Evolutionary conservation across 108 stramenopile genomes (phyloP), one percentile per base, ranked within the genome.

Genomic region (Nitzschia sp.): DNA sequence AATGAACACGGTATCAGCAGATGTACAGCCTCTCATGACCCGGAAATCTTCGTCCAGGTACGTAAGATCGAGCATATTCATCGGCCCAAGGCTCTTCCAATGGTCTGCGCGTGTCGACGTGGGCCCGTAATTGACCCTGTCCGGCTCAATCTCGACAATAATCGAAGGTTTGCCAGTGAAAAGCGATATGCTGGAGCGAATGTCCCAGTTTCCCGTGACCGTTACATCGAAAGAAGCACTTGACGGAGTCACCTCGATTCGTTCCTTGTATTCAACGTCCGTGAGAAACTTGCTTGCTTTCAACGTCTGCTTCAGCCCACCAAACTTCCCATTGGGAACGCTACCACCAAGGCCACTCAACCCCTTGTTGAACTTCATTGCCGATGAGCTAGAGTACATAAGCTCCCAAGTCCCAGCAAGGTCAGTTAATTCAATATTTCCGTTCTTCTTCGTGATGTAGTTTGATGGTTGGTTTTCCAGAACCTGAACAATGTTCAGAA

Each of bases 361-460:
- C 35, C 93, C 90, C 53, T 91, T 82, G 66, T 91, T 87, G 48
- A 90, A 94, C 57, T 85, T 90, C 87, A 94, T 91, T 9, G 87
- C 90, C 9, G 88, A 82, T 1, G 88, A 90, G 54, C 84, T 91
- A 1, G 90, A 80, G 68, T 89, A 94, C 18, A 94, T 15, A 24
- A 94, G 78, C 57, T 88, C 74, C 93, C 93, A 94, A 13, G 60
- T 63, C 18, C 93, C 93, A 26, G 85, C 74, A 51, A 94, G 71
- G 56, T 90, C 88, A 9, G 47, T 21, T 2, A 31, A 54, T 1
- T 74, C 70, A 30, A 82, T 68, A 28, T 73, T 70, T 21, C 78
- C 78, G 0, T 73, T 53, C 28, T 60, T 75, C 64, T 64, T 32
- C 33, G 29, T 8, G 25, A 82, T 64, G 18, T 77, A 31, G 28